A percentile compares a stretch with the other conserved stretches of the same genome.
Conservation (phyloP, 208 protist genomes). For the Borovskyia barvae region DNA sequence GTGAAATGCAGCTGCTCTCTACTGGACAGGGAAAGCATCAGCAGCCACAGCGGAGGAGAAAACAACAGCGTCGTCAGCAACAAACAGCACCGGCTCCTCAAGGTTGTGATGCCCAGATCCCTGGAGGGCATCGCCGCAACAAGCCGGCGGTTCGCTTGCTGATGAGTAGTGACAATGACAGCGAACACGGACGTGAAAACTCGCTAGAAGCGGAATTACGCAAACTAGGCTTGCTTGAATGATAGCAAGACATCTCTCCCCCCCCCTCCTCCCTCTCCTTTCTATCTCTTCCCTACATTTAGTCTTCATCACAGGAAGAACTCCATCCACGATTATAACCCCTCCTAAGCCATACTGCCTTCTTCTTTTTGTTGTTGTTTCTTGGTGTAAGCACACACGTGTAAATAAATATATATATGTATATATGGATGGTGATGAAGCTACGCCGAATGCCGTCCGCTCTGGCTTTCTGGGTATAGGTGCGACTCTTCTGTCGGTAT, state of each 20-base stretch:
- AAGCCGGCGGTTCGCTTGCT: too few species aligned
- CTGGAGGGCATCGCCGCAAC: too few species aligned
- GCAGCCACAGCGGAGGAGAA: too few species aligned
- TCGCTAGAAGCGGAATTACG: conserved; percentile 15
- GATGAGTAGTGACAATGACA: conserved; percentile 15
- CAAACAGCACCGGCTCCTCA: too few species aligned
- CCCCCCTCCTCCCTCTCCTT: neutral
- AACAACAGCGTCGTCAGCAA: too few species aligned
- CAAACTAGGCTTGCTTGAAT: conserved; percentile 7
- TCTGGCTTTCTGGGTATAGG: neutral
- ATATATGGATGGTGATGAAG: neutral
- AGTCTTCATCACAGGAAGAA: too few species aligned
- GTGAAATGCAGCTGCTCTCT: too few species aligned
- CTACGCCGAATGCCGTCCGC: neutral
- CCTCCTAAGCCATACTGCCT: neutral
- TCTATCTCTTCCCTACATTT: neutral
- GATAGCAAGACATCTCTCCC: neutral
- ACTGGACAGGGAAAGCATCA: neutral
- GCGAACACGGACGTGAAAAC: conserved; percentile 1
- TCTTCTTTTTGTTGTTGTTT: neutral
- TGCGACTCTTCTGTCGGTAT: too few species aligned
- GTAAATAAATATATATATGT: neutral
- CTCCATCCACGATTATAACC: too few species aligned
- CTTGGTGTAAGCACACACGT: neutral
- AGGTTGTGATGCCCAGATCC: too few species aligned